Base-by-base conservation (phyloP, 306 rosid genomes). In the Prunus padus region DNA sequence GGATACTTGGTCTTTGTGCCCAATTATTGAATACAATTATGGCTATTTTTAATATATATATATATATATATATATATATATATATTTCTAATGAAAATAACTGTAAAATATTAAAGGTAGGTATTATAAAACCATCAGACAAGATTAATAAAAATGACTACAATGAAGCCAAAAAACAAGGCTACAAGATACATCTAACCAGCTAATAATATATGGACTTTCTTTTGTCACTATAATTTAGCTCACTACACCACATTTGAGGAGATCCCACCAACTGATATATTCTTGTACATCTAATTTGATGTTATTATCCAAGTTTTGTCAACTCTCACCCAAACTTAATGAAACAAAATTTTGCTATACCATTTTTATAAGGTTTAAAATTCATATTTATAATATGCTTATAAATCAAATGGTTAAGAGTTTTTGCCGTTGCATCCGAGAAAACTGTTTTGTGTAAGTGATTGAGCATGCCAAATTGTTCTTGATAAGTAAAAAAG, bases 191-290 rank as follows among this genome's bases (percentile, higher is more conserved):
- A 26, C 57, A 73, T 81, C 61, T 65, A 59, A 66, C 51, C 61
- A 68, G 45, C 78, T 69, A 76, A 26, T 80, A 72, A 23, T 82
- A 64, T 63, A 73, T n/a, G 74, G 68, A 49, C 33, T 60, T 71
- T 22, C 26, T 10, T 57, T 75, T 73, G 64, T 1, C 11, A 14
- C 67, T 73, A 71, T 57, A n/a, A 49, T 54, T 65, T 56, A 72
- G 73, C 64, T 79, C 28, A 64, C 79, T 65, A 79, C 74, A 66
- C 65, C 67, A 76, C 80, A 79, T 72, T 47, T 78, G 65, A 76
- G 87, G 65, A 73, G 87, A 79, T 82, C 81, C 75, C 81, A 87
- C 81, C 82, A 65, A 83, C 80, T 77, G 4, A 23, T 76, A 50
- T 76, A 49, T 83, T 57, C 67, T 54, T 23, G 55, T 13, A 11